Conservation (phyloP, 2,329 filamentous ascomycete species). For the Talaromyces sp. region DNA sequence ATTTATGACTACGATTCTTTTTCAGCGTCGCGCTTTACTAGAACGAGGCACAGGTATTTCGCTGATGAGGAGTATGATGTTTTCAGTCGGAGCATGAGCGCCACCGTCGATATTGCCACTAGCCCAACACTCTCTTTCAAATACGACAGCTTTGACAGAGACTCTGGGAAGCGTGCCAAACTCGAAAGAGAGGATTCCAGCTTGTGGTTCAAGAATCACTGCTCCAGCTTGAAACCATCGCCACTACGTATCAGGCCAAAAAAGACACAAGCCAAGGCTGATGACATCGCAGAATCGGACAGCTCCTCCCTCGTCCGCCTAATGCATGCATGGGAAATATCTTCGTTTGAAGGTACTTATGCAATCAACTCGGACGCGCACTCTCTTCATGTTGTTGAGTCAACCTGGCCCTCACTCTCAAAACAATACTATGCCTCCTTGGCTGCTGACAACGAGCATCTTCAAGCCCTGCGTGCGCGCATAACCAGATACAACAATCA, state of each 20-base stretch:
- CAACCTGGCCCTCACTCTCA: neutral
- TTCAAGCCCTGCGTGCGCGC: neutral
- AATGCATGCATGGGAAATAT: neutral
- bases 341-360: neutral
- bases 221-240: constrained; percentile 4
- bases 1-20: neutral
- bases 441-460: neutral
- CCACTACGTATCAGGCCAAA: constrained; percentile 6
- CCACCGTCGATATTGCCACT: neutral
- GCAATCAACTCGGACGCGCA: constrained; percentile 1
- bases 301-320: constrained; percentile 1
- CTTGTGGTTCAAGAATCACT: neutral
- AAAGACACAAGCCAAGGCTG: neutral
- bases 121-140: neutral
- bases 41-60: neutral
- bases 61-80: neutral
- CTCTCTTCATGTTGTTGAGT: neutral
- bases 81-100: neutral
- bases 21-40: neutral
- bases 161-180: neutral
- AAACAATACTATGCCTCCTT: neutral
- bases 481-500: neutral
- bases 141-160: neutral
- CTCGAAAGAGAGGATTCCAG: neutral
- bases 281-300: neutral